A percentile compares a stretch with the other conserved stretches of the same genome.
Evolutionary conservation across 805 yeast genomes (phyloP).

Genomic region (Suhomyces tanzawaensis): DNA sequence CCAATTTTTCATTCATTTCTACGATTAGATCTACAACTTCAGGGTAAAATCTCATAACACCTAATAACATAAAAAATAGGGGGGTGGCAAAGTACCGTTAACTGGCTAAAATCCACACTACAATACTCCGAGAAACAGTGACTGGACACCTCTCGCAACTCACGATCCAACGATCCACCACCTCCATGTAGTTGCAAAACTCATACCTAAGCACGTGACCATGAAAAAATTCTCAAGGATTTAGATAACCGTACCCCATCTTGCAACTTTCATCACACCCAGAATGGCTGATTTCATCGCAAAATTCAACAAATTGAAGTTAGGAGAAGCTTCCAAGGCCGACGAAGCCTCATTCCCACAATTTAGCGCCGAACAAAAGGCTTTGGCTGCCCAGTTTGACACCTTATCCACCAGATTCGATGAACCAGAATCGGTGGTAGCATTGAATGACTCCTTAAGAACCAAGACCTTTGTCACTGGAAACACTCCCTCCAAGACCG

Average conservation of each 20-base stretch:
- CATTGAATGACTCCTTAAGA: slow-evolving; percentile 69
- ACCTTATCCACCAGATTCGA: slow-evolving; percentile 62
- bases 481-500: slow-evolving; percentile 64
- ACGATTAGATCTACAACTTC: too few species aligned
- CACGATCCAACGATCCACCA: too few species aligned
- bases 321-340: slow-evolving; percentile 23
- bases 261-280: not conserved
- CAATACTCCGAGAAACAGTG: too few species aligned
- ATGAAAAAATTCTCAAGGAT: slow-evolving; percentile 1
- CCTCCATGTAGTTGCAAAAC: slow-evolving; percentile 1
- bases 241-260: not conserved
- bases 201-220: slow-evolving; percentile 1
- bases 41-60: too few species aligned
- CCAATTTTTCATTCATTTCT: too few species aligned
- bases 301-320: slow-evolving; percentile 29
- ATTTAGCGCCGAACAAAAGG: slow-evolving; percentile 52
- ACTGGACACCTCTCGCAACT: too few species aligned
- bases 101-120: too few species aligned
- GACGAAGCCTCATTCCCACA: slow-evolving; percentile 24
- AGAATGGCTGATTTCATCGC: slow-evolving; percentile 31
- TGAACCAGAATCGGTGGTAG: slow-evolving; percentile 40
- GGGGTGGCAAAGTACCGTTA: too few species aligned
- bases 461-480: slow-evolving; percentile 70
- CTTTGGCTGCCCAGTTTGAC: slow-evolving; percentile 75
- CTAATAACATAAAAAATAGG: too few species aligned